These are phyloP conservation scores for Begonia masoniana DNA, from an alignment of 306 rosid species.

Conservation along the genomic window DNA sequence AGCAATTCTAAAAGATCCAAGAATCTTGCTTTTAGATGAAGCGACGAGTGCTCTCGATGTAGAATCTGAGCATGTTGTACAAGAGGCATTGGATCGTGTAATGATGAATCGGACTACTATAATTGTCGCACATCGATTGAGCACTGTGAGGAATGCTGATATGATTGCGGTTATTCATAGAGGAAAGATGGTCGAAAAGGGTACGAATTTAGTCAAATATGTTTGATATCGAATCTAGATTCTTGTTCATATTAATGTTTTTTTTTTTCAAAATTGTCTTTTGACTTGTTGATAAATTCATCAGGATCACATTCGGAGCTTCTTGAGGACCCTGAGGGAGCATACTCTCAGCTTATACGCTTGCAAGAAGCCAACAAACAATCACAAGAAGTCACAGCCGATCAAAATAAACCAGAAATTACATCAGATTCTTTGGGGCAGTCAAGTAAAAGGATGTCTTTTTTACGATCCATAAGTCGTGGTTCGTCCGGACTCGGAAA, in stretches of 20 bases:
- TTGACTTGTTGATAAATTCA: conserved; percentile 8
- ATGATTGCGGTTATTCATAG: conserved; percentile 31
- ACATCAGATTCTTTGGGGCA: conserved; percentile 20
- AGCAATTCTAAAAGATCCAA: conserved; percentile 38
- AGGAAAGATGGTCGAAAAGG: conserved; percentile 38
- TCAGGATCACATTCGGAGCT: conserved; percentile 56
- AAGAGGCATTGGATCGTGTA: conserved; percentile 34
- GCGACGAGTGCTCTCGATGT: conserved; percentile 52
- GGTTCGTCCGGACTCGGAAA: conserved; percentile 45
- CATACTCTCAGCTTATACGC: conserved; percentile 50
- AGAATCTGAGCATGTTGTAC: conserved; percentile 43
- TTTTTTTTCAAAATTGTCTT: background rate
- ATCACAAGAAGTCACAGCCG: conserved; percentile 19
- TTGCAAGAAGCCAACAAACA: conserved; percentile 30
- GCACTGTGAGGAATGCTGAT: conserved; percentile 36
- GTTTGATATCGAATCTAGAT: background rate
- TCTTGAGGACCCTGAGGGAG: conserved; percentile 39
- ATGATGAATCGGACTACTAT: conserved; percentile 35
- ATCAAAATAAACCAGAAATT: conserved; percentile 18
- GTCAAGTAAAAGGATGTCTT: conserved; percentile 25
- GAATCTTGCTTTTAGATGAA: conserved; percentile 40
- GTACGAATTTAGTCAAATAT: conserved; percentile 7
- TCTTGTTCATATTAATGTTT: too few species aligned
- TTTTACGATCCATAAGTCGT: conserved; percentile 30
- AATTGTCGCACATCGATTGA: conserved; percentile 40